Evolutionary conservation across 202 grass and related monocot genomes (phyloP).

Genomic region (Setaria viridis): DNA sequence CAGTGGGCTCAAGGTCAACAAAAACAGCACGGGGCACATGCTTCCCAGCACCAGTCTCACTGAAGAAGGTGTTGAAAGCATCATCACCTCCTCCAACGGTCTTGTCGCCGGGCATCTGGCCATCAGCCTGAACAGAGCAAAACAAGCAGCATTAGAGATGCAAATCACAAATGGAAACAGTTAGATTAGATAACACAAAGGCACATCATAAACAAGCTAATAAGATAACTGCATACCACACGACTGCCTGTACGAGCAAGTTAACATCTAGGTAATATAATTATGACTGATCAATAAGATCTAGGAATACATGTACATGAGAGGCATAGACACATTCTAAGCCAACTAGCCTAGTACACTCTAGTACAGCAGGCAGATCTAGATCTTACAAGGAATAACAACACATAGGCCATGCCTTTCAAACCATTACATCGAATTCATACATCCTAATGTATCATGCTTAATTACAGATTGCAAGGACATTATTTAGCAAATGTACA

Average conservation of each 20-base stretch:
- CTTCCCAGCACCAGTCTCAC: constrained; percentile 94
- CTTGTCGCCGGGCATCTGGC: constrained; percentile 91
- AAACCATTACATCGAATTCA: background rate
- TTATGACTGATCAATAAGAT: background rate
- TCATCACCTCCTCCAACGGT: constrained; percentile 88
- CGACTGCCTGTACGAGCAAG: background rate
- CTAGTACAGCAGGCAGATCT: background rate
- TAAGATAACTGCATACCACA: background rate
- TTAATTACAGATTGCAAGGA: too few relatives aligned
- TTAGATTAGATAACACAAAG: background rate
- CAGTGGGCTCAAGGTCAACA: constrained; percentile 92
- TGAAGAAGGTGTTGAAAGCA: constrained; percentile 99
- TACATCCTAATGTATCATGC: background rate
- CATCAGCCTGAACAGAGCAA: constrained; percentile 59
- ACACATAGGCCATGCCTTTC: background rate
- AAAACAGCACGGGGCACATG: constrained; percentile 93
- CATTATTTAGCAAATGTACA: too few relatives aligned
- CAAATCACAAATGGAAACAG: background rate
- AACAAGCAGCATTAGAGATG: background rate
- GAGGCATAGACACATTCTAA: background rate
- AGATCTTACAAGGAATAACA: background rate
- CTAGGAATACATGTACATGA: background rate
- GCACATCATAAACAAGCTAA: background rate
- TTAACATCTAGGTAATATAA: background rate
- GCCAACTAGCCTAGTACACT: background rate